These are phyloP conservation scores for Gastrolobium bilobum DNA, from an alignment of 306 rosid species.

Conservation along the genomic window DNA sequence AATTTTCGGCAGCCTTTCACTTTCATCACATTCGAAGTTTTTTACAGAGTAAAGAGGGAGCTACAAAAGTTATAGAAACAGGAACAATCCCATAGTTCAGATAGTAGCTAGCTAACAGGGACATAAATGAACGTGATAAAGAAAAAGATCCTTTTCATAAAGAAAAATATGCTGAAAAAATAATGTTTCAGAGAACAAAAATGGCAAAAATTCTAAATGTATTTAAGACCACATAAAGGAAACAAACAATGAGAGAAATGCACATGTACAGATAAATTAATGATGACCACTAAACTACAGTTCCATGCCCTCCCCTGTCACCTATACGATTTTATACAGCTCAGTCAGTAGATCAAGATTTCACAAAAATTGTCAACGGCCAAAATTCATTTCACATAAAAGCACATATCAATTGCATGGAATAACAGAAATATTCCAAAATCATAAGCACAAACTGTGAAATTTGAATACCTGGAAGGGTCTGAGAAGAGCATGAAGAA, in stretches of 20 bases:
- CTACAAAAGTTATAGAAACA: neutral
- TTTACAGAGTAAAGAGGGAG: neutral
- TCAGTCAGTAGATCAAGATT: neutral
- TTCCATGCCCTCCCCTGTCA: neutral
- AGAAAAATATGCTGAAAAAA: neutral
- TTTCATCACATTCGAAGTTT: neutral
- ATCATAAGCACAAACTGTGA: neutral
- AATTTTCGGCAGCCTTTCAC: neutral
- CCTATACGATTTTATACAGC: neutral
- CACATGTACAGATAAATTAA: constrained; percentile 6
- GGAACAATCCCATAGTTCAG: constrained; percentile 3
- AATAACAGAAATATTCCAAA: neutral
- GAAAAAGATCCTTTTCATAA: neutral
- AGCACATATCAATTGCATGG: neutral
- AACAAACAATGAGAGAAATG: neutral
- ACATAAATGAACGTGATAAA: neutral
- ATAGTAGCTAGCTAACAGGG: neutral
- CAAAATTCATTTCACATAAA: neutral
- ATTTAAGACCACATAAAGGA: neutral
- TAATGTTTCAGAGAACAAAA: neutral
- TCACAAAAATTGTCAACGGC: neutral
- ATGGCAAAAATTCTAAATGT: neutral
- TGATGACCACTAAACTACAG: neutral
- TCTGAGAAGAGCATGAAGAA: constrained; percentile 83
- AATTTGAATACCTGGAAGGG: constrained; percentile 78